Conservation (phyloP, 208 protist genomes). For the Strigomonas culicis region DNA sequence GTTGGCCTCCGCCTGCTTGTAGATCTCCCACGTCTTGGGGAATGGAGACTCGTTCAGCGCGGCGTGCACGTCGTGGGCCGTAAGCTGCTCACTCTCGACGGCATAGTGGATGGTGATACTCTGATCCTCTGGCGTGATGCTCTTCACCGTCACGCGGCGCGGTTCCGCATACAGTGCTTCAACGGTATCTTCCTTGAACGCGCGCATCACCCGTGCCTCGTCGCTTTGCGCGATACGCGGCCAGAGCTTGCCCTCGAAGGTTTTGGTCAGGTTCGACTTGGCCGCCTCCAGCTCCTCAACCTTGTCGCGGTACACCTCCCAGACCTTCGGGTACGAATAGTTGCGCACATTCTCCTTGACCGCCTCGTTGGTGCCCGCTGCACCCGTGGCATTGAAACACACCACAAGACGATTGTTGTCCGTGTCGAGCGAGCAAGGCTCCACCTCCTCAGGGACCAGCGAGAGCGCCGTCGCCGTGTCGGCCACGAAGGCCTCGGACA, state of each 20-base stretch:
- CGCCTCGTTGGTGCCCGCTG: constrained; percentile 8
- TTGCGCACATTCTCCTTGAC: constrained; percentile 20
- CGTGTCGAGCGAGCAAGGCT: constrained; percentile 20
- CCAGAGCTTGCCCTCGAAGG: constrained; percentile 51
- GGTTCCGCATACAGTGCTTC: background rate
- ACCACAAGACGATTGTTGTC: constrained; percentile 24
- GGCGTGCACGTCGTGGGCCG: constrained; percentile 11
- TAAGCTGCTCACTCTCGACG: background rate
- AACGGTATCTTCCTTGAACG: constrained; percentile 30
- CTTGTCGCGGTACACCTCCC: constrained; percentile 44
- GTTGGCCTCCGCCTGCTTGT: constrained; percentile 28
- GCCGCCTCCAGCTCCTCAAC: constrained; percentile 23
- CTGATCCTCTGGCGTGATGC: background rate
- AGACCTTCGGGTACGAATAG: constrained; percentile 33
- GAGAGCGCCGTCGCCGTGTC: constrained; percentile 31
- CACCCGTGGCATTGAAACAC: constrained; percentile 30
- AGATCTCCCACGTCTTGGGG: constrained; percentile 20
- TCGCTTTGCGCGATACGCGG: constrained; percentile 15
- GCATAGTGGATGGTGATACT: constrained; percentile 4
- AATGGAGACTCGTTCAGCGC: constrained; percentile 11
- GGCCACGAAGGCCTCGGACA: constrained; percentile 31
- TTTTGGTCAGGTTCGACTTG: constrained; percentile 36
- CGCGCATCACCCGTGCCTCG: constrained; percentile 22
- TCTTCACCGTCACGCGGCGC: background rate
- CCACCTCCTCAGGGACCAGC: constrained; percentile 10